Evolutionary conservation across 2,329 filamentous ascomycete species (phyloP), one percentile per base, ranked within the genome.

Genomic region (Aspergillus jensenii): DNA sequence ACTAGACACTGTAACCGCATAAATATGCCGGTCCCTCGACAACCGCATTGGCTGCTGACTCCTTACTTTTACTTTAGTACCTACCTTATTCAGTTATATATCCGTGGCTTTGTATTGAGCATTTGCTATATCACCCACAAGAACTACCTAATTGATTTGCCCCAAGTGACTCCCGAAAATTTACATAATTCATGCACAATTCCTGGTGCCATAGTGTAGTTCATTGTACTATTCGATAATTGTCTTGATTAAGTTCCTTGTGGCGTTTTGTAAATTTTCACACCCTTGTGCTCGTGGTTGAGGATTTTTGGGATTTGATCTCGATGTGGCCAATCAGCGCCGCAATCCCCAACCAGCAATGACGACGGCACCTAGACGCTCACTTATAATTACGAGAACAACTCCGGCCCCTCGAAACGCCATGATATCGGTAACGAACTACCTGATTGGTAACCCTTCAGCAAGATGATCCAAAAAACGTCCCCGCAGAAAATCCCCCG

Each of bases 251-350:
- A n/a, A 37, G 35, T 37, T 37, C 6, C 35, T 5, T 1, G 35
- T 37, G 15, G 2, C 14, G 12, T 14, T 37, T 37, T 31, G 27
- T 31, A 31, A 31, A 31, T 31, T 31, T 31, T 31, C 27, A 31
- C 27, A 11, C 8, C 9, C 35, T 7, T n/a, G 14, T 7, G 35
- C 12, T 6, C 4, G 5, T n/a, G 12, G 15, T 14, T 14, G 12
- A 37, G 14, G 35, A 37, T 37, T 12, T 37, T 27, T 19, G 31
- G 15, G 11, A 47, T 3, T 65, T 73, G 71, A 63, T 68, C 52
- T 65, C 65, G 69, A 73, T 71, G 31, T 74, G 68, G 64, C 71
- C 71, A 74, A 74, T 73, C 67, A 70, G 56, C 56, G 55, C 15
- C 57, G 4, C 21, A 40, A 33, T 9, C 17, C 12, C 39, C 25